A percentile compares a stretch with the other conserved stretches of the same genome.
phyloP scores from a whole-genome alignment of 2,329 filamentous ascomycete species.

The Catunica adiposa region DNA sequence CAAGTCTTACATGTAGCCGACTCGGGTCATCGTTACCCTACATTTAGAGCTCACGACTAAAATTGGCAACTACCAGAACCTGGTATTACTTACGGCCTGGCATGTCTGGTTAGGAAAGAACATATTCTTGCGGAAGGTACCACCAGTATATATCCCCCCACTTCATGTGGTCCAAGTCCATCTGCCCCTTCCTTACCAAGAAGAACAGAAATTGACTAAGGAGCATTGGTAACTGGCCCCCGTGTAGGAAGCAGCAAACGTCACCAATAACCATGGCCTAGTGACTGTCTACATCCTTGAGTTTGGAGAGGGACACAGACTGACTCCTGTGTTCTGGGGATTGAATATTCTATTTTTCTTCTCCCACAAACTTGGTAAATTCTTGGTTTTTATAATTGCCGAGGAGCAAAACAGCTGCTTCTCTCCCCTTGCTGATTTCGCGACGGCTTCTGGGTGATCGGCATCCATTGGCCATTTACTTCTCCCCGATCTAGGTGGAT shows the following conservation, averaged over 20 bases:
- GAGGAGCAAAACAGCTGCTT: not conserved
- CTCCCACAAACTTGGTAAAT: too few relatives aligned
- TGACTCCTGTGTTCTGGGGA: too few relatives aligned
- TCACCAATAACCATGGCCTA: not conserved
- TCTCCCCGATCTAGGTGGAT: not conserved
- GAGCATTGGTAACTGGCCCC: not conserved
- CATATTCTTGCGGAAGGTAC: not conserved
- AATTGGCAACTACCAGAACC: not conserved
- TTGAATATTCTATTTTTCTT: too few relatives aligned
- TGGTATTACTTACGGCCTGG: not conserved
- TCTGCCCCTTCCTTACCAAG: not conserved
- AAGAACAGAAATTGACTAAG: not conserved
- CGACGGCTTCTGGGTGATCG: not conserved
- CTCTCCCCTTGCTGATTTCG: not conserved
- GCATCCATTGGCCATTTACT: not conserved
- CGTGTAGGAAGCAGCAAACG: not conserved
- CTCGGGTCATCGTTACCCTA: not conserved
- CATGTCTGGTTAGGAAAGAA: not conserved
- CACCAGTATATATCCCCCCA: not conserved
- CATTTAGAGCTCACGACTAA: not conserved
- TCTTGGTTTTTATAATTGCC: too few relatives aligned
- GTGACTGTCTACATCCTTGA: not conserved
- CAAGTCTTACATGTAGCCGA: too few relatives aligned
- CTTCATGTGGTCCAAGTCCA: not conserved
- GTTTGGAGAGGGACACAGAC: not conserved